Evolutionary conservation across 2,329 filamentous ascomycete species (phyloP), one percentile per base, ranked within the genome.

Genomic region (Talaromyces funiculosus): DNA sequence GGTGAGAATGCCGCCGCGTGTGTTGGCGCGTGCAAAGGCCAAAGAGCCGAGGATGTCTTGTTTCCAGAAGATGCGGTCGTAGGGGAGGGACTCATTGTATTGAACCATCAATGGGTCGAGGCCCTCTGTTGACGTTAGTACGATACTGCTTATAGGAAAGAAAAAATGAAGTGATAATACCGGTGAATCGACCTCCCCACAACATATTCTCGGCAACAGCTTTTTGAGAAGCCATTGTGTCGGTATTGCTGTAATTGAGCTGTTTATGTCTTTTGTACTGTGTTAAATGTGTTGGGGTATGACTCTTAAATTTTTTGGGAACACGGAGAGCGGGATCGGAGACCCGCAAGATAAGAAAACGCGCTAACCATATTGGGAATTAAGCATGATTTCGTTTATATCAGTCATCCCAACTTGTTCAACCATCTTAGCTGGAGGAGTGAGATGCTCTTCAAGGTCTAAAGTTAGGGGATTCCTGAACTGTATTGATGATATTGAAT

Each of bases 31-130:
- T 58, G 90, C 90, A 72, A 90, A 95, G 12, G 90, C 90, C 66
- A 95, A 89, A 61, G 83, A 87, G 66, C 90, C 91, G 10, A 83
- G 82, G 67, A 95, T 92, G 69, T 95, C 90, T 73, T 94, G 84
- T 63, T 86, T 85, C 78, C 90, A 90, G 68, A 96, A 86, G 57
- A 82, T 81, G 66, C 86, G 85, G 75, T 96, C 91, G 75, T 89
- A 92, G 72, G 84, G 85, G 67, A 96, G 88, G 58, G 84, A 88
- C 68, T 87, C 86, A 74, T 96, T 96, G 81, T 93, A 96, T 66
- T 88, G 82, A 63, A 86, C 82, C 90, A 96, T 96, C 57, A 95
- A 83, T 58, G 90, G 90, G 76, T 95, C 90, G 66, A 93, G 85
- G 67, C 84, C 88, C 79, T 90, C 89, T 61, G 26, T 33, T 35